Evolutionary conservation across 495 filamentous ascomycete genomes (phyloP).

Genomic region (Aspergillus conjunctus): DNA sequence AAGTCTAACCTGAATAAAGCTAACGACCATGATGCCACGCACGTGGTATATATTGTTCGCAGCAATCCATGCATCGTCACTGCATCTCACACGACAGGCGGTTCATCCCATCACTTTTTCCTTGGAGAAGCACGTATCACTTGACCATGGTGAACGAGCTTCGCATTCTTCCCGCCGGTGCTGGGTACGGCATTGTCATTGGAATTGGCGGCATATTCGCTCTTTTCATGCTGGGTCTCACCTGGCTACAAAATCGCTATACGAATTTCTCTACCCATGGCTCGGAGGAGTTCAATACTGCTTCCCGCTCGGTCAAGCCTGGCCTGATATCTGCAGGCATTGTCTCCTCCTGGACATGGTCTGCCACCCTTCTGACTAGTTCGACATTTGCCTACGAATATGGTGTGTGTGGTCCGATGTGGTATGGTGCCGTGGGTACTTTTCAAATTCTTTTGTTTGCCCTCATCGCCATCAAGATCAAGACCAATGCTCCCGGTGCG

Average conservation of each 20-base stretch:
- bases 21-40: background rate
- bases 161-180: slow-evolving; percentile 34
- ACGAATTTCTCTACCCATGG: slow-evolving; percentile 47
- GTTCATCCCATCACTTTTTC: background rate
- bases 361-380: slow-evolving; percentile 46
- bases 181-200: slow-evolving; percentile 52
- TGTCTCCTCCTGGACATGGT: slow-evolving; percentile 51
- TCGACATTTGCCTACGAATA: slow-evolving; percentile 52
- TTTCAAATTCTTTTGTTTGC: slow-evolving; percentile 49
- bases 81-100: too few relatives aligned
- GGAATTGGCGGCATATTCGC: slow-evolving; percentile 52
- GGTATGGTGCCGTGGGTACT: slow-evolving; percentile 46
- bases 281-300: slow-evolving; percentile 55
- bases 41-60: background rate
- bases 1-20: background rate
- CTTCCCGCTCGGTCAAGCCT: slow-evolving; percentile 49
- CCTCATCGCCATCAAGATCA: slow-evolving; percentile 45
- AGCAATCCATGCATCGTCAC: too few relatives aligned
- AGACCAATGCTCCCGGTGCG: slow-evolving; percentile 40
- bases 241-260: slow-evolving; percentile 50
- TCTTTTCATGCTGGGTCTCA: slow-evolving; percentile 46
- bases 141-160: slow-evolving; percentile 25
- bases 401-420: slow-evolving; percentile 52
- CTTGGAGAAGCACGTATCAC: background rate
- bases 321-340: slow-evolving; percentile 53